Conservation (phyloP, 75 land plant species). For the Pinus albicaulis region DNA sequence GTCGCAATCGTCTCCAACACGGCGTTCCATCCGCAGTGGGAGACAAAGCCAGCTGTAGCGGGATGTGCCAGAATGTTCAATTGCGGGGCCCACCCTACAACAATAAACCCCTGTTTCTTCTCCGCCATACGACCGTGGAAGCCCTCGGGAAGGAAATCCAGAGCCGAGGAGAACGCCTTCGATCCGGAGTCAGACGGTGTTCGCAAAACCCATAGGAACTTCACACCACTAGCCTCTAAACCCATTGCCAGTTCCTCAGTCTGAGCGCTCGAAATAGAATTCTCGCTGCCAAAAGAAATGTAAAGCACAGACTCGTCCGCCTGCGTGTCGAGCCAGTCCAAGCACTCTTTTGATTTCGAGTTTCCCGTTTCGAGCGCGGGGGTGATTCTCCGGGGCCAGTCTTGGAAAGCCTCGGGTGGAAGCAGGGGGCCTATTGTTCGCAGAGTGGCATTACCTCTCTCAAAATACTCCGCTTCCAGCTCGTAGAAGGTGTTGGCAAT, state of each 20-base stretch:
- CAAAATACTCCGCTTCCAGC: background rate
- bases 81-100: conserved; percentile 12
- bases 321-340: conserved; percentile 24
- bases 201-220: conserved; percentile 26
- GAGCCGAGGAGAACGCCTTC: background rate
- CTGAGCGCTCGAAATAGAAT: conserved; percentile 12
- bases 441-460: background rate
- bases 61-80: background rate
- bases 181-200: background rate
- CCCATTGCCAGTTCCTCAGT: conserved; percentile 20
- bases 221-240: conserved; percentile 16
- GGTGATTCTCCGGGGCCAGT: background rate
- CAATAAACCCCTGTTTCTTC: background rate
- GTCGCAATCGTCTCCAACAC: background rate
- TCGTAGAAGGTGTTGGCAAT: conserved; percentile 5
- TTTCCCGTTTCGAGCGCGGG: background rate
- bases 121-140: background rate
- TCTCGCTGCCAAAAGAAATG: conserved; percentile 36
- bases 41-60: conserved; percentile 9
- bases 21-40: conserved; percentile 12
- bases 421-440: conserved; percentile 4
- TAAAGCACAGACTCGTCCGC: conserved; percentile 16
- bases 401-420: conserved; percentile 1
- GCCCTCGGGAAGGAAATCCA: background rate
- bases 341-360: background rate